Base-by-base conservation (phyloP, 1,284 basidiomycete species). In the Sporisorium reilianum region DNA sequence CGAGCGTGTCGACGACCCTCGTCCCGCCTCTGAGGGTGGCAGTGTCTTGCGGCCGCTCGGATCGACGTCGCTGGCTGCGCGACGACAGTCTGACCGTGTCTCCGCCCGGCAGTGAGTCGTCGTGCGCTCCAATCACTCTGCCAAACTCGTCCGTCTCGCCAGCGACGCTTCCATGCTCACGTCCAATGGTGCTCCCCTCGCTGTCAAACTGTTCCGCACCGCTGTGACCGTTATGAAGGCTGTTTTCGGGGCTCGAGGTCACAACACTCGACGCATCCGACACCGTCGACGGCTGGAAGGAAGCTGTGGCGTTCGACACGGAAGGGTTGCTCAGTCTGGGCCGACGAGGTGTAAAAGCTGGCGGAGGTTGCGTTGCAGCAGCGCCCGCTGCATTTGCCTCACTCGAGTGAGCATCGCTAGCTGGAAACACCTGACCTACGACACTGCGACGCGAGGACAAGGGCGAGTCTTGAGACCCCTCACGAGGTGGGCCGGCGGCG, bases 301-400 rank as follows among this genome's bases (percentile, higher is more conserved):
- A 64, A 0, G 74, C 74, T 9, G 74, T 76, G 25, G 74, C 74
- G 32, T 71, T 76, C 32, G 76, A 76, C 14, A 76, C 73, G 5
- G 67, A 72, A 2, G 76, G 76, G 41, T 76, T 76, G 72, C 72
- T 75, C 18, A 78, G 57, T 46, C 66, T 55, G 2, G 76, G 73
- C 8, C 64, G 58, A 40, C 73, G 67, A 18, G 73, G 76, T n/a
- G 61, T 66, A 26, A 78, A 71, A 14, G 53, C 57, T 5, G 44
- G 61, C 26, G 67, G 36, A 10, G 61, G 50, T 34, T 54, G 53
- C 3, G 56, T 6, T 3, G 49, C 26, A 16, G 30, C 44, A 32
- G 49, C 16, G 26, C 25, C 59, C 5, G 51, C 11, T 25, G 36
- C 36, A 34, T 48, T 56, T 8, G 30, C 18, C 8, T 41, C 49